phyloP scores from a whole-genome alignment of 2,329 filamentous ascomycete genomes.

The Hypoxylon sp. region DNA sequence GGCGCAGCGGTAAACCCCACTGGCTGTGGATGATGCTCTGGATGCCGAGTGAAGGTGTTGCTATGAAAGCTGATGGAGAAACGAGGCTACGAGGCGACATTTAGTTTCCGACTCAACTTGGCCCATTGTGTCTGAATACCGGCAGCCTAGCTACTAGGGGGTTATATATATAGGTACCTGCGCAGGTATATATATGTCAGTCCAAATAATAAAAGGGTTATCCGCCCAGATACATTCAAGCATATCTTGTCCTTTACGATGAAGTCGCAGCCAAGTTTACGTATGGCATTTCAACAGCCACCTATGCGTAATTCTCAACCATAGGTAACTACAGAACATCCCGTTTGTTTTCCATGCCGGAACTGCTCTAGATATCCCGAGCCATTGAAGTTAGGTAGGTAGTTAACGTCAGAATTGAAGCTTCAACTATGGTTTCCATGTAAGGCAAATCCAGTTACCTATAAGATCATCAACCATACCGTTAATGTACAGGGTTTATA shows the following conservation, averaged over 20 bases:
- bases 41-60: constrained; percentile 11
- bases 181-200: neutral
- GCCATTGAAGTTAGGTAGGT: neutral
- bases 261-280: neutral
- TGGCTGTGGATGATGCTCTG: constrained; percentile 14
- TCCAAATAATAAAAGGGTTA: constrained; percentile 14
- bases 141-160: neutral
- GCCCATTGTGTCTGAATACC: constrained; percentile 9
- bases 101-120: constrained; percentile 11
- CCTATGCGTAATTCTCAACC: neutral
- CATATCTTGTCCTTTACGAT: neutral
- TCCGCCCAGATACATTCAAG: neutral
- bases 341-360: neutral
- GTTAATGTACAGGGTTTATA: neutral
- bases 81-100: constrained; percentile 26
- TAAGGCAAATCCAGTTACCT: neutral
- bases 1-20: constrained; percentile 4
- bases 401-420: constrained; percentile 7
- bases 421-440: neutral
- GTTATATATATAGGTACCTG: constrained; percentile 5
- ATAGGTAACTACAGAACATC: neutral
- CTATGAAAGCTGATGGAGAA: constrained; percentile 20
- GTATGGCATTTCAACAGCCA: neutral
- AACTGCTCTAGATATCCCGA: neutral
- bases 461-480: constrained; percentile 9